Percentiles rank a stretch among this genome's conserved stretches.
Evolutionary conservation across 169 alveolate genomes (phyloP).

Genomic region (Plasmodium relictum): DNA sequence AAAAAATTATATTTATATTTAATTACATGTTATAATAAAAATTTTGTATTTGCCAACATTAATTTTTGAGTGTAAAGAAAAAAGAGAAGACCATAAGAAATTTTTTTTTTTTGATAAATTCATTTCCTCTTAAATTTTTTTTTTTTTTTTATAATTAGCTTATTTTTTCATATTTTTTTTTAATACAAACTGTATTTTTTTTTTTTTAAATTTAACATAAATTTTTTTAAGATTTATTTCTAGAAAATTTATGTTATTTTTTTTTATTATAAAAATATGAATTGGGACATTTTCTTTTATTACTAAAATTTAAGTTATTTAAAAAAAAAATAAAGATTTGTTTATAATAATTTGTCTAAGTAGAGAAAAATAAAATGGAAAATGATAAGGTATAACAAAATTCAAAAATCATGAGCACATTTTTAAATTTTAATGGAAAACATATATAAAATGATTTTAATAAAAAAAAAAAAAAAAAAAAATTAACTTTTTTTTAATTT

Average conservation of each 20-base stretch:
- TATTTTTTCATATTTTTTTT: too few species aligned
- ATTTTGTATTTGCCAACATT: too few species aligned
- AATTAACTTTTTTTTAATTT: background rate
- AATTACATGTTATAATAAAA: too few species aligned
- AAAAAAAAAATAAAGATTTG: background rate
- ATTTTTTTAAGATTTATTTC: background rate
- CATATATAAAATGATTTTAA: background rate
- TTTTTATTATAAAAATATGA: too few species aligned
- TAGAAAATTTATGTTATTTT: background rate
- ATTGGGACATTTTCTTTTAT: too few species aligned
- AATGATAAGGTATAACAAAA: constrained; percentile 15
- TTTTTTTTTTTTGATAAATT: too few species aligned
- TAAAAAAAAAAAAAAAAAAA: background rate
- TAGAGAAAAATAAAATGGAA: constrained; percentile 33
- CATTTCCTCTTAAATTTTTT: too few species aligned
- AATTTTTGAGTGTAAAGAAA: too few species aligned
- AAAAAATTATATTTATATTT: too few species aligned
- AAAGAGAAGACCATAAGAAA: too few species aligned
- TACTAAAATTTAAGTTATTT: too few species aligned
- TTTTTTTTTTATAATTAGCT: too few species aligned
- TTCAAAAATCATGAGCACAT: background rate
- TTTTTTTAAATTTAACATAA: background rate
- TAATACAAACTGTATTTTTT: background rate
- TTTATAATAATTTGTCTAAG: constrained; percentile 14
- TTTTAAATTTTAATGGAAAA: background rate